phyloP scores from a whole-genome alignment of 2,329 filamentous ascomycete genomes.

The Apiospora sp. region DNA sequence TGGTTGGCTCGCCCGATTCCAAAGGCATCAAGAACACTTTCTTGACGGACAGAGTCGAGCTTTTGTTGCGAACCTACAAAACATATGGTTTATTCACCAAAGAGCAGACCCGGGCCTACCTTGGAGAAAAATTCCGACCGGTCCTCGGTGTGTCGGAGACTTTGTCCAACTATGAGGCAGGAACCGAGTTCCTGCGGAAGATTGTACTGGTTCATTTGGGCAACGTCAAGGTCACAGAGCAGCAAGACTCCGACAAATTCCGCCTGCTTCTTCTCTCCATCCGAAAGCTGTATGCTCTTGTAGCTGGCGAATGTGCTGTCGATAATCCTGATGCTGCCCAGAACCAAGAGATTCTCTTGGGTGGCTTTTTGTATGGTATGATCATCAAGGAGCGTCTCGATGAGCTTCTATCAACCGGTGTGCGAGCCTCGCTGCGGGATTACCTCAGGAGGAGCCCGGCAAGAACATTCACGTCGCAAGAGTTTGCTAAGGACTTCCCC shows the following conservation, averaged over 20 bases:
- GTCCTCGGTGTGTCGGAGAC: slow-evolving; percentile 86
- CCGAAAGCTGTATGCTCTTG: slow-evolving; percentile 91
- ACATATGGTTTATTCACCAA: slow-evolving; percentile 84
- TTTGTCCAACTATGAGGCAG: slow-evolving; percentile 86
- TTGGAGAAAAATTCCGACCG: slow-evolving; percentile 90
- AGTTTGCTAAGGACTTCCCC: slow-evolving; percentile 83
- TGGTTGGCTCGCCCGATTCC: slow-evolving; percentile 80
- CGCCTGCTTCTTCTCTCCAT: slow-evolving; percentile 95
- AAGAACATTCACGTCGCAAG: slow-evolving; percentile 78
- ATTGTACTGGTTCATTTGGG: slow-evolving; percentile 93
- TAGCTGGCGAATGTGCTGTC: slow-evolving; percentile 88
- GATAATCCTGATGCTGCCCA: slow-evolving; percentile 98
- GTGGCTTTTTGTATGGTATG: slow-evolving; percentile 93
- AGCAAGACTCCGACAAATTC: slow-evolving; percentile 92
- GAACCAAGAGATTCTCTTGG: slow-evolving; percentile 93
- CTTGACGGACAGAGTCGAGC: slow-evolving; percentile 91
- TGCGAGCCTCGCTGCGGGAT: slow-evolving; percentile 63
- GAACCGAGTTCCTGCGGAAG: slow-evolving; percentile 88
- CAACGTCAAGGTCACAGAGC: slow-evolving; percentile 81
- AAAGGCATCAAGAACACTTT: slow-evolving; percentile 88
- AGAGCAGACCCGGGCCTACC: slow-evolving; percentile 81
- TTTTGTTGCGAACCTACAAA: slow-evolving; percentile 93
- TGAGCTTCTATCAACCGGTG: slow-evolving; percentile 74
- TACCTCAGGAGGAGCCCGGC: slow-evolving; percentile 63
- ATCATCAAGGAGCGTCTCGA: slow-evolving; percentile 95